Base-by-base conservation (phyloP, 805 yeast genomes). In the Candida insectalens region DNA sequence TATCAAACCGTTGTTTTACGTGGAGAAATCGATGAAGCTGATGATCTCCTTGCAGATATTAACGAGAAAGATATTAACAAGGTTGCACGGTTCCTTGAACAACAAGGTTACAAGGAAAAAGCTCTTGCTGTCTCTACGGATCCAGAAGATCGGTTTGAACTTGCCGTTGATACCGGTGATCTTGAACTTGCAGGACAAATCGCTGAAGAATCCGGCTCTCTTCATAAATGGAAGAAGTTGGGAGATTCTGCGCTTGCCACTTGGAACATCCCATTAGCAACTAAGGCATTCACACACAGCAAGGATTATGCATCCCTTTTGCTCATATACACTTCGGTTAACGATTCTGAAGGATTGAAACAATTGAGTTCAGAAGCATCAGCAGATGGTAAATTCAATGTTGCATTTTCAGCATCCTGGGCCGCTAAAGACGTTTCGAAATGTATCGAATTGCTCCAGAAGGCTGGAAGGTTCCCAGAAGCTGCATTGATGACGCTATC, bases 1-100 rank as follows among this genome's bases (percentile, higher is more conserved):
- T 88, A 87, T 63, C 97, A 92, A 66, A 92, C 99, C 1, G 74
- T 88, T 37, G 95, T 89, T 3, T 69, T 89, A 59, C 79, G 98
- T 55, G 96, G 96, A 33, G 97, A 94, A 53, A 62, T 88, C 46
- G 95, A 87, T 43, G 81, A 76, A 44, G 85, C 94, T 6, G 77
- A 74, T 37, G 71, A 70, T 43, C 62, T 82, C 37, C 58, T 79
- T 39, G 73, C 82, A 16, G 72, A 67, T 33, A 70, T 77, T 42
- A 80, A 77, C 42, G 73, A 71, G 42, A 69, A 73, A 27, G 85
- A 83, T 46, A 62, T 76, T 47, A 67, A 77, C 45, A 85, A 85
- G 51, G 76, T 92, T 47, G 79, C 97, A 5, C 74, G 96, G 51
- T 92, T 92, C 63, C 71, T 92, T 49, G 97, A 94, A 62, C 84